Conservation (phyloP, 371 early-diverging fungal species). For the Lichtheimia ramosa region DNA sequence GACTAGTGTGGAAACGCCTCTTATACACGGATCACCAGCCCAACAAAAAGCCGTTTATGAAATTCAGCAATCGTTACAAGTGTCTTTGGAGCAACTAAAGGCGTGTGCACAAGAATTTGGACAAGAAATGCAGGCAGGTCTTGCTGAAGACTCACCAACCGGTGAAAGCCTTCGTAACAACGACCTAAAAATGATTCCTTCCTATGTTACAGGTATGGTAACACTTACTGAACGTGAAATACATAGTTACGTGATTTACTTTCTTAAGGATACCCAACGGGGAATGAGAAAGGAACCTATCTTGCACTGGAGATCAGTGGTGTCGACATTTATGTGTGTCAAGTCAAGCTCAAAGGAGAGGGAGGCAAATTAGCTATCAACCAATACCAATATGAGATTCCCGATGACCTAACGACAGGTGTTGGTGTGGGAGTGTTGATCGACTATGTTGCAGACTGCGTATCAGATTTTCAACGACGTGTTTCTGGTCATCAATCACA, state of each 20-base stretch:
- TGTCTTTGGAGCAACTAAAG: slow-evolving; percentile 30
- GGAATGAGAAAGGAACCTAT: slow-evolving; percentile 84
- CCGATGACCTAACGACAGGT: slow-evolving; percentile 75
- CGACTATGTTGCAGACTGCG: slow-evolving; percentile 50
- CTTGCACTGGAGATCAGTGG: slow-evolving; percentile 93
- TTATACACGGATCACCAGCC: slow-evolving; percentile 15
- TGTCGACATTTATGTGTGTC: slow-evolving; percentile 54
- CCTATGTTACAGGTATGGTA: slow-evolving; percentile 44
- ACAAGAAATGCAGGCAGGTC: slow-evolving; percentile 48
- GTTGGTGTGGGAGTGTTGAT: slow-evolving; percentile 35
- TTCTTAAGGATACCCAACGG: slow-evolving; percentile 66
- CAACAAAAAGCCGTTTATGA: slow-evolving; percentile 28
- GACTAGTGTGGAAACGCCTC: not conserved
- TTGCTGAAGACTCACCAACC: slow-evolving; percentile 19
- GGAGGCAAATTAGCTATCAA: slow-evolving; percentile 48
- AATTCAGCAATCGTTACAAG: slow-evolving; percentile 30
- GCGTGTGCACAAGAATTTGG: slow-evolving; percentile 29
- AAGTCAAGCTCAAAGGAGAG: slow-evolving; percentile 50
- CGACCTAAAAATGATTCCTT: slow-evolving; percentile 50
- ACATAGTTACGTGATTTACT: too few relatives aligned
- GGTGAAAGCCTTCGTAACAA: not conserved
- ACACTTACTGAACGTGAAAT: too few relatives aligned
- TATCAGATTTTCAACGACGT: slow-evolving; percentile 40
- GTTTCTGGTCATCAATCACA: slow-evolving; percentile 22
- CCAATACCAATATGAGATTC: slow-evolving; percentile 74